Evolutionary conservation across 2,329 filamentous ascomycete genomes (phyloP), one percentile per base, ranked within the genome.

Genomic region (Exserohilum rostratum): DNA sequence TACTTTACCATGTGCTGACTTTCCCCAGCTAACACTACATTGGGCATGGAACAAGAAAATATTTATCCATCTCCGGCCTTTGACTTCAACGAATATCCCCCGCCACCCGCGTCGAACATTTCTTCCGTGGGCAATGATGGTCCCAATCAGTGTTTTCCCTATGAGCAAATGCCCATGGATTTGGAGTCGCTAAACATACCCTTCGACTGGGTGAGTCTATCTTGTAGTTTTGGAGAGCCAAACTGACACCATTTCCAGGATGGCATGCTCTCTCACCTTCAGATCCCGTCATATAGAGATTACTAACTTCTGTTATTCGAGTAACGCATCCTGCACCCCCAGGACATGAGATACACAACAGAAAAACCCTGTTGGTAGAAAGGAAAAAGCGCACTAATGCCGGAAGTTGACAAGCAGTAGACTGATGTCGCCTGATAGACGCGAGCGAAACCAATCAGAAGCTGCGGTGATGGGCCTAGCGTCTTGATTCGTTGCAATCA

Each of bases 191-290:
- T 57, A 15, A 50, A 52, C 6, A 53, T 62, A 12, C 40, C 50
- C n/a, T 67, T 69, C 30, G 58, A 60, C 29, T 72, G 68, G 68
- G 69, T 69, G 56, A 25, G 55, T 57, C 22, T 31, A 20, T 9
- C 6, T 12, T 3, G 5, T 27, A 27, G 12, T 31, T 3, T 15
- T 13, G 17, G 9, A 10, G 10, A 11, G 2, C 2, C 27, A 22
- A 7, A 33, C 35, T 31, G 43, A 12, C 22, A 46, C 17, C 40
- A 5, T 5, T 34, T n/a, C 17, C 15, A 68, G 65, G 45, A 50
- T 12, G 60, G 52, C 3, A 40, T 64, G 5, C 51, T 62, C 20
- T 42, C 57, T 18, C 40, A 61, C 13, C 55, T 60, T 18, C 46
- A 50, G 3, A 33, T 59, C 9, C 53, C 52, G 12, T 30, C 49